Evolutionary conservation across 352 stramenopile species (phyloP).

Genomic region (Aphanomyces invadans): DNA sequence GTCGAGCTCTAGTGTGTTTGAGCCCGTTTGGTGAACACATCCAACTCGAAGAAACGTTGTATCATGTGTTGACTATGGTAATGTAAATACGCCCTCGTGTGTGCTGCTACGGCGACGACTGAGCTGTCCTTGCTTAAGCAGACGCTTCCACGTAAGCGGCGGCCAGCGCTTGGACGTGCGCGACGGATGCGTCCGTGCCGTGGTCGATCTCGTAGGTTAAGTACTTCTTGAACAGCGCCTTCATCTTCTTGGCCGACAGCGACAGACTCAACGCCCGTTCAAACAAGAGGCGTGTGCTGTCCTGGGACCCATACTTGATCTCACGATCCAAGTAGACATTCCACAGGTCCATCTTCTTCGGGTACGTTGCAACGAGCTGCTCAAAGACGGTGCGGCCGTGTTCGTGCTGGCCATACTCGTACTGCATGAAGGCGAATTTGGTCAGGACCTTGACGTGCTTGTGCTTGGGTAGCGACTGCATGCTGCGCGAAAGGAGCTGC

Average conservation of each 20-base stretch:
- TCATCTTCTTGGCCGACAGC: slow-evolving; percentile 97
- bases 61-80: background rate
- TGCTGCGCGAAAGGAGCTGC: slow-evolving; percentile 85
- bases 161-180: slow-evolving; percentile 92
- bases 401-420: slow-evolving; percentile 89
- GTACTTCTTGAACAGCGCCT: slow-evolving; percentile 97
- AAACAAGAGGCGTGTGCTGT: slow-evolving; percentile 84
- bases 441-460: slow-evolving; percentile 93
- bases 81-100: slow-evolving; percentile 22
- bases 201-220: slow-evolving; percentile 90
- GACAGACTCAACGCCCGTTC: slow-evolving; percentile 89
- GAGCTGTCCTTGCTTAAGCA: background rate
- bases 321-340: slow-evolving; percentile 98
- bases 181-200: slow-evolving; percentile 77
- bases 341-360: slow-evolving; percentile 94
- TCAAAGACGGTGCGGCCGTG: slow-evolving; percentile 94
- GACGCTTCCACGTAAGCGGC: slow-evolving; percentile 83
- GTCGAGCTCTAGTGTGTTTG: slow-evolving; percentile 5
- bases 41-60: background rate
- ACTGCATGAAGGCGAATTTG: slow-evolving; percentile 95
- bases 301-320: slow-evolving; percentile 87
- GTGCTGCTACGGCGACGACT: too few relatives aligned
- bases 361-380: slow-evolving; percentile 89
- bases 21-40: too few relatives aligned
- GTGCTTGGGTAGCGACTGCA: slow-evolving; percentile 88